Conservation (phyloP, 208 protist species). For the Trypanosoma cruzi region DNA sequence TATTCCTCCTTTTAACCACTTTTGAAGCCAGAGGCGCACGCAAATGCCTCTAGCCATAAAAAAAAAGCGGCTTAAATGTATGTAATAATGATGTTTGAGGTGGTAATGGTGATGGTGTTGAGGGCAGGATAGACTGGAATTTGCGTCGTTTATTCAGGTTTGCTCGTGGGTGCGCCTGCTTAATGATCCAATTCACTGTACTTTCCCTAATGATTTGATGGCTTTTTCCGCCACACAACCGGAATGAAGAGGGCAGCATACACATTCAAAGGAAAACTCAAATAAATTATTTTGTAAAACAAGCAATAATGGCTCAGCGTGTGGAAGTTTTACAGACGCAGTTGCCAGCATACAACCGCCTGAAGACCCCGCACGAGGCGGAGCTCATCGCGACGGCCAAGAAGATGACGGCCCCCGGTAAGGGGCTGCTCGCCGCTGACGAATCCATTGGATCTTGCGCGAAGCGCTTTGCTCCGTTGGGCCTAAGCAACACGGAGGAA, state of each 20-base stretch:
- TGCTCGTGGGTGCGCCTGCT: no score
- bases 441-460: constrained; percentile 95
- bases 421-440: constrained; percentile 97
- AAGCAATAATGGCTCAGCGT: constrained; percentile 36
- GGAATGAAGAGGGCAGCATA: neutral
- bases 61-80: no score
- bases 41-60: no score
- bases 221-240: neutral
- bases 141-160: no score
- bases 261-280: neutral
- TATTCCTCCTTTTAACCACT: no score
- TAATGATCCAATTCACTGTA: no score
- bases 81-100: no score
- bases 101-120: no score
- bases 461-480: constrained; percentile 95
- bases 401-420: constrained; percentile 87
- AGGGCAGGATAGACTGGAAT: no score
- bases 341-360: constrained; percentile 79
- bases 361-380: constrained; percentile 77
- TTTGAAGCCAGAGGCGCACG: no score
- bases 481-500: constrained; percentile 94
- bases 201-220: no score
- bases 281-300: constrained; percentile 1
- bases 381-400: constrained; percentile 71
- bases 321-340: constrained; percentile 79